Evolutionary conservation across 2,329 filamentous ascomycete species (phyloP).

Genomic region (Ramularia collo-cygni): DNA sequence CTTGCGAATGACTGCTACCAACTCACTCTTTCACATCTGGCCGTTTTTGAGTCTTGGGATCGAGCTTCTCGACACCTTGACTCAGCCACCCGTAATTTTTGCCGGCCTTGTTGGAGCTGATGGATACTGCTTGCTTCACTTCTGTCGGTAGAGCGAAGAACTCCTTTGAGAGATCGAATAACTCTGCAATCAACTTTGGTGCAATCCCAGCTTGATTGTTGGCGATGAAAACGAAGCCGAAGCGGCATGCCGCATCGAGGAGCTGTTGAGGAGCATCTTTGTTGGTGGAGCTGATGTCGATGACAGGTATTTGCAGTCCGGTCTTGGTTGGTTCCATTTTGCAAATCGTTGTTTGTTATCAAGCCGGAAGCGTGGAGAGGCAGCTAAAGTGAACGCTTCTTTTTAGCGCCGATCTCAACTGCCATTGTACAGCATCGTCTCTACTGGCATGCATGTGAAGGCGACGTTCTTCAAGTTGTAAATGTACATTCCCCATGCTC

Average conservation of each 20-base stretch:
- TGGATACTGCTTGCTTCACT: constrained; percentile 68
- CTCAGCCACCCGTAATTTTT: constrained; percentile 84
- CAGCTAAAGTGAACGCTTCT: too few species aligned
- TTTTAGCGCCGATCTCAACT: too few species aligned
- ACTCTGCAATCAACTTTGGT: constrained; percentile 56
- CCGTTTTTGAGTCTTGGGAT: constrained; percentile 69
- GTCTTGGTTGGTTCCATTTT: not conserved
- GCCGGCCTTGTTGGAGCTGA: constrained; percentile 52
- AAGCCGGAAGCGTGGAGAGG: too few species aligned
- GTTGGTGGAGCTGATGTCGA: constrained; percentile 64
- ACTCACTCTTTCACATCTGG: constrained; percentile 70
- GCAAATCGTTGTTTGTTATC: not conserved
- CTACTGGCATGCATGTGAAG: too few species aligned
- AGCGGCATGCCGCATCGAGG: constrained; percentile 70
- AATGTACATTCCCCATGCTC: constrained; percentile 15
- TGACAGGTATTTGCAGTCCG: constrained; percentile 58
- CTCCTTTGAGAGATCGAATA: constrained; percentile 65
- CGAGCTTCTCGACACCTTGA: constrained; percentile 82
- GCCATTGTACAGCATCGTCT: too few species aligned
- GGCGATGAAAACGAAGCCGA: constrained; percentile 86
- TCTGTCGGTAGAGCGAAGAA: constrained; percentile 66
- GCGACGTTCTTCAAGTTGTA: constrained; percentile 2
- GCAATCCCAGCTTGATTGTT: constrained; percentile 62
- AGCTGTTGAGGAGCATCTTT: constrained; percentile 58
- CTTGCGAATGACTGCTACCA: constrained; percentile 1